Base-by-base conservation (phyloP, 164 flowering plant genomes). In the Macadamia integrifolia region DNA sequence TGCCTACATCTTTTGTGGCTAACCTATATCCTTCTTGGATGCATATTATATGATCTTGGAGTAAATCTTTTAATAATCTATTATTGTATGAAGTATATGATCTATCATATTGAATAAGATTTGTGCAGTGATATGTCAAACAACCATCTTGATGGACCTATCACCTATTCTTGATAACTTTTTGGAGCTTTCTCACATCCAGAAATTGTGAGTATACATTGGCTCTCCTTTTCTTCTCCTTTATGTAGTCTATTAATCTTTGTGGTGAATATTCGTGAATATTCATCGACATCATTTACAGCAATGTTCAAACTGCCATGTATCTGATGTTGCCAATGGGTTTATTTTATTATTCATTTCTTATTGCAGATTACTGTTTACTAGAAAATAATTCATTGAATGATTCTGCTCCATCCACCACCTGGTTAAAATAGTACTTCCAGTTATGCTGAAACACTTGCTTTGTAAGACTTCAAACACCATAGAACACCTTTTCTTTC, bases 71-170 rank as follows among this genome's bases (percentile, higher is more conserved):
- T 23, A 23, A 23, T 23, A 23, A 23, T 23, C 23, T 23, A 23
- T 23, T 23, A 23, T 23, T 23, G 23, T 23, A 23, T 23, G 23
- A 23, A 23, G 23, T 23, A 23, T 46, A 1, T 46, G 9, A 46
- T 11, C 7, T 46, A 35, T 35, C 57, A 32, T 56, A 60, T 66
- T 65, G 65, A 58, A 52, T 56, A 42, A 23, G 23, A 59, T 68
- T 42, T 65, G 13, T 84, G 85, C 95, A 92, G 98, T 46, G 73
- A 76, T 70, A 76, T 92, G 30, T 89, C 98, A 13, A 11, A 81
- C 67, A 92, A 92, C 81, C 65, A 60, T 29, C 86, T 92, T 6
- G 84, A 69, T 71, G 98, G 95, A 78, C 69, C 23, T 23, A 23
- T 23, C 23, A 23, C 23, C 85, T 35, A 83, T 92, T 61, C 95